These are phyloP conservation scores for Fonsecaea nubica DNA, from an alignment of 2,329 filamentous ascomycete species.

Conservation along the genomic window DNA sequence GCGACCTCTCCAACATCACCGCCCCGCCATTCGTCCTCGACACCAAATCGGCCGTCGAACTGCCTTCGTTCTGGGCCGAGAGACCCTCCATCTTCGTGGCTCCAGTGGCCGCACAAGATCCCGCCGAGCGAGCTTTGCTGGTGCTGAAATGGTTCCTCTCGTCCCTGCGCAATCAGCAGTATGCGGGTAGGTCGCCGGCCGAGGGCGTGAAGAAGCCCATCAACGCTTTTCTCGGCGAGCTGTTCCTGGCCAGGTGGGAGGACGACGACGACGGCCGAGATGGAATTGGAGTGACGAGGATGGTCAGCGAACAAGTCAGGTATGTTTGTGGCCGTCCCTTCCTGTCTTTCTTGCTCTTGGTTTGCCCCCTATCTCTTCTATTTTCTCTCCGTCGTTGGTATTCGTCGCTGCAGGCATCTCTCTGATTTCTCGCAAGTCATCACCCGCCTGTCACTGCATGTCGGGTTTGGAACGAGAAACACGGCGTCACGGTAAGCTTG, in stretches of 20 bases:
- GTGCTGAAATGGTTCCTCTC: constrained; percentile 97
- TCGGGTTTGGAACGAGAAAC: constrained; percentile 39
- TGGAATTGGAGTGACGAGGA: constrained; percentile 29
- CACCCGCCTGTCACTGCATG: constrained; percentile 41
- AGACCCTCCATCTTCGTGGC: constrained; percentile 80
- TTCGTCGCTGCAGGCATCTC: background rate
- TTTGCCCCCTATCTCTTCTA: background rate
- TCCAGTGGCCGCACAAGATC: constrained; percentile 77
- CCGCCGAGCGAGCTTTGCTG: constrained; percentile 79
- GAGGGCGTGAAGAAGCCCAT: constrained; percentile 40
- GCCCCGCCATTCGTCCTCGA: constrained; percentile 84
- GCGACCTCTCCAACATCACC: constrained; percentile 79
- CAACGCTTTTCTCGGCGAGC: constrained; percentile 39
- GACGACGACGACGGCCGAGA: constrained; percentile 13
- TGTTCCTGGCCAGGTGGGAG: constrained; percentile 37
- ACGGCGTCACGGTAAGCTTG: constrained; percentile 32
- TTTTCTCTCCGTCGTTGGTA: background rate
- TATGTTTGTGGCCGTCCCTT: background rate
- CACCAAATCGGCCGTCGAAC: constrained; percentile 77
- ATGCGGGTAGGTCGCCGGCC: constrained; percentile 45
- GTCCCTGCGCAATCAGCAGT: constrained; percentile 80
- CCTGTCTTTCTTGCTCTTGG: background rate
- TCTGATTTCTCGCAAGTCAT: constrained; percentile 23
- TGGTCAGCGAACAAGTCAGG: constrained; percentile 40
- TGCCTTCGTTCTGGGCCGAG: constrained; percentile 82